Percentiles rank a stretch among this genome's conserved stretches.
These are phyloP conservation scores for Naganishia sp. DNA, from an alignment of 1,284 basidiomycete species.

Conservation along the genomic window DNA sequence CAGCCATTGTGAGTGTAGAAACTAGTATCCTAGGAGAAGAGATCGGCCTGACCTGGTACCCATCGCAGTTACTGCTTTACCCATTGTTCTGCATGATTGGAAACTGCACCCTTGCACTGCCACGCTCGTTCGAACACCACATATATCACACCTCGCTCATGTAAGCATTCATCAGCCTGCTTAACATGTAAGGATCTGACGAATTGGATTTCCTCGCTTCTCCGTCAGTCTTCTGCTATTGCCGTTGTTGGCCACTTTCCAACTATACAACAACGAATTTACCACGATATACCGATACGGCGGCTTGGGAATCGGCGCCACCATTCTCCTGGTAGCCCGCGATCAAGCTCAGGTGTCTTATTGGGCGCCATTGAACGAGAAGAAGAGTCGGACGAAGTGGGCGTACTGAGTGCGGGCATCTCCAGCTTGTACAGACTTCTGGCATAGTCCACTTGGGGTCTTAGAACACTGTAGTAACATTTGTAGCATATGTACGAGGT, in stretches of 20 bases:
- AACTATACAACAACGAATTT: slow-evolving; percentile 22
- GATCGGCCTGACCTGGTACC: not conserved
- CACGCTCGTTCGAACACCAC: slow-evolving; percentile 32
- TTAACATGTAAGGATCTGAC: not conserved
- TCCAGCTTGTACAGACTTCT: not conserved
- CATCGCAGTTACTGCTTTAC: slow-evolving; percentile 24
- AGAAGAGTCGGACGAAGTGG: slow-evolving; percentile 29
- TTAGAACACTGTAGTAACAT: slow-evolving; percentile 2
- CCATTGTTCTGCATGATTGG: slow-evolving; percentile 21
- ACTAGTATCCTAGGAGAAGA: not conserved
- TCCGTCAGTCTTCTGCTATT: slow-evolving; percentile 22
- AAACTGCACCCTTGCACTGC: slow-evolving; percentile 17
- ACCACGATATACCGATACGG: slow-evolving; percentile 27
- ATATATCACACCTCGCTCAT: slow-evolving; percentile 30
- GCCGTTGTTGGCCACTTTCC: slow-evolving; percentile 33
- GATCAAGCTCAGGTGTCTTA: slow-evolving; percentile 31
- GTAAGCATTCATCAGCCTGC: slow-evolving; percentile 9
- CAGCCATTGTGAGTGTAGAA: slow-evolving; percentile 6
- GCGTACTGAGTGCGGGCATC: slow-evolving; percentile 6
- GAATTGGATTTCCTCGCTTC: not conserved
- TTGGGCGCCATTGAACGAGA: slow-evolving; percentile 32
- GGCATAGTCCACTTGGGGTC: too few species aligned
- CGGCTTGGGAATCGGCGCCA: slow-evolving; percentile 26
- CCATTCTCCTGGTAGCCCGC: slow-evolving; percentile 30
- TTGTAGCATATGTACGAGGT: slow-evolving; percentile 8